phyloP scores from a whole-genome alignment of 352 stramenopile genomes.

The Pythium aphanidermatum region DNA sequence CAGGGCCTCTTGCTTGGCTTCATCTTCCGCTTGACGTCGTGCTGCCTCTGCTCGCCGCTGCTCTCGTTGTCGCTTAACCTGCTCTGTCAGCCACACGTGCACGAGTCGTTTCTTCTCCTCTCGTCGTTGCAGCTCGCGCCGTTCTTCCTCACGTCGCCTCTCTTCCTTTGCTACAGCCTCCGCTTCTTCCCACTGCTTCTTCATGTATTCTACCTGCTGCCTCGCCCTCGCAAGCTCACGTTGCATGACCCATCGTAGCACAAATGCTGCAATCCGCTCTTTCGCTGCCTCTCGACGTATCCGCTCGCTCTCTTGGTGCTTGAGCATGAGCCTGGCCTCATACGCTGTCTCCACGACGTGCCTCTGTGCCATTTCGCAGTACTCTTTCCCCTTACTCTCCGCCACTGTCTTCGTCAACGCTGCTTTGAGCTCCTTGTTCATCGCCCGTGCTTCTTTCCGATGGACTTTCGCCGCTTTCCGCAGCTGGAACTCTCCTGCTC shows the following conservation, averaged over 20 bases:
- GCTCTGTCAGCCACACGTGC: constrained; percentile 28
- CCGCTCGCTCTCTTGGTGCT: constrained; percentile 29
- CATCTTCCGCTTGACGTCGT: not conserved
- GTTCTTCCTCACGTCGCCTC: constrained; percentile 1
- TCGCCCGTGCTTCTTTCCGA: not conserved
- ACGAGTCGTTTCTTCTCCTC: constrained; percentile 28
- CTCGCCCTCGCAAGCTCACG: constrained; percentile 18
- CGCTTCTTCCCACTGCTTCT: too few relatives aligned
- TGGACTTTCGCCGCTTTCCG: not conserved
- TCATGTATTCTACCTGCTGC: constrained; percentile 4
- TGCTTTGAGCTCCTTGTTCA: not conserved
- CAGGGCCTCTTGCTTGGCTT: too few relatives aligned
- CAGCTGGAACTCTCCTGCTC: not conserved
- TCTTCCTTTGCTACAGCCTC: too few relatives aligned
- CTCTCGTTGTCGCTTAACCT: constrained; percentile 3
- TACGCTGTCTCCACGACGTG: constrained; percentile 6
- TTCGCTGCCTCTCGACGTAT: constrained; percentile 29
- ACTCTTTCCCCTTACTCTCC: not conserved
- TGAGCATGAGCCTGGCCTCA: constrained; percentile 18
- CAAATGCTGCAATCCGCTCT: constrained; percentile 18
- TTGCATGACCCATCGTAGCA: constrained; percentile 16
- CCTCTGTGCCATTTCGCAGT: constrained; percentile 6
- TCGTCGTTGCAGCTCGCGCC: constrained; percentile 10
- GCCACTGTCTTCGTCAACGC: constrained; percentile 4
- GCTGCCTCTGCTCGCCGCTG: not conserved